Percentiles rank a stretch among this genome's conserved stretches.
Conservation (phyloP, 129 eudicot genomes). For the Centaurea solstitialis region DNA sequence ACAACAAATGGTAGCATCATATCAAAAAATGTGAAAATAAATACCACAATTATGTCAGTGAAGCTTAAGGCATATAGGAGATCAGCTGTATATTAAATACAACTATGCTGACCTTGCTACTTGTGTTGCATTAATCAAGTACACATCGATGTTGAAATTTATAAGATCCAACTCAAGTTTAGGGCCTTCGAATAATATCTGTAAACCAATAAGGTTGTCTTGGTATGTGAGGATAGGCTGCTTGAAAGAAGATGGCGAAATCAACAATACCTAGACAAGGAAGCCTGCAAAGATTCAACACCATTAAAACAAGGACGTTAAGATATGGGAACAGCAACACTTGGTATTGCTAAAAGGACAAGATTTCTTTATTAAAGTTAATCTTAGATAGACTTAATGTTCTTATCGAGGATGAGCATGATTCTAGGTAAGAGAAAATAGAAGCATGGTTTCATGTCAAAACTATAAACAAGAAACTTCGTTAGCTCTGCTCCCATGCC, state of each 20-base stretch:
- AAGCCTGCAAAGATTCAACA: constrained; percentile 34
- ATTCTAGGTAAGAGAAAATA: constrained; percentile 1
- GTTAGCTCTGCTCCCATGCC: background rate
- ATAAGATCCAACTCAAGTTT: constrained; percentile 6
- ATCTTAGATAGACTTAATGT: background rate
- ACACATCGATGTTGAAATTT: background rate
- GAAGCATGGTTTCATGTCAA: background rate
- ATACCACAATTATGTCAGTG: background rate
- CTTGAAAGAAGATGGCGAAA: constrained; percentile 12
- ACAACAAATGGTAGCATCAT: constrained; percentile 6
- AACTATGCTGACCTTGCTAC: constrained; percentile 1
- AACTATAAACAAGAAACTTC: background rate
- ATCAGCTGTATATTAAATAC: constrained; percentile 9
- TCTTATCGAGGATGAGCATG: background rate
- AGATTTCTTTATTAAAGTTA: background rate
- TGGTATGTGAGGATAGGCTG: constrained; percentile 12
- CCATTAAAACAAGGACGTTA: constrained; percentile 3
- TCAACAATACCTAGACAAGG: constrained; percentile 13
- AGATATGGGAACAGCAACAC: background rate
- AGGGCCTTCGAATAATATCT: constrained; percentile 1
- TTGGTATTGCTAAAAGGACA: background rate
- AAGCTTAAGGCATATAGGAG: constrained; percentile 11
- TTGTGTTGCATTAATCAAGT: constrained; percentile 3
- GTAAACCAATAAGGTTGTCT: constrained; percentile 13
- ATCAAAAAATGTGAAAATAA: constrained; percentile 8